Evolutionary conservation across 345 rosid species (phyloP).

Genomic region (Arabis hirsuta): DNA sequence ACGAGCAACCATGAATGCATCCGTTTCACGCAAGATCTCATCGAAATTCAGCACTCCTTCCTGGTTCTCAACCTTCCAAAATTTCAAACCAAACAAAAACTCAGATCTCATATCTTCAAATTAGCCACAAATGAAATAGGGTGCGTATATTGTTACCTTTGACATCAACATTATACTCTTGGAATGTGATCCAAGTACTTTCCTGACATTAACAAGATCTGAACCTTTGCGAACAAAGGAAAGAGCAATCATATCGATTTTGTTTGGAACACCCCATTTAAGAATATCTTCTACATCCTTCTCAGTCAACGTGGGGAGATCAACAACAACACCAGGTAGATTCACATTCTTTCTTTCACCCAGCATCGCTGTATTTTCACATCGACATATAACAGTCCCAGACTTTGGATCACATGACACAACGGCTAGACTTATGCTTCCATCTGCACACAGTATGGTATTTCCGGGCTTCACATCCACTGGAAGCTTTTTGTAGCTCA

Average conservation of each 20-base stretch:
- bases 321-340: slow-evolving; percentile 35
- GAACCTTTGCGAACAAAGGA: slow-evolving; percentile 33
- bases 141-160: slow-evolving; percentile 4
- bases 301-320: slow-evolving; percentile 30
- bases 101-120: neutral
- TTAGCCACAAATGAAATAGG: neutral
- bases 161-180: slow-evolving; percentile 29
- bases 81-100: neutral
- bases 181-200: slow-evolving; percentile 29
- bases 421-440: slow-evolving; percentile 29
- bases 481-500: slow-evolving; percentile 35
- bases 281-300: slow-evolving; percentile 30
- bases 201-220: slow-evolving; percentile 33
- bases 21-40: slow-evolving; percentile 28
- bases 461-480: slow-evolving; percentile 32
- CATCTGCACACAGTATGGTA: slow-evolving; percentile 32
- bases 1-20: slow-evolving; percentile 35
- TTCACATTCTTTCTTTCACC: slow-evolving; percentile 35
- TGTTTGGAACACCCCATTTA: slow-evolving; percentile 34
- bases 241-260: slow-evolving; percentile 30
- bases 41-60: slow-evolving; percentile 33
- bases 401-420: slow-evolving; percentile 13
- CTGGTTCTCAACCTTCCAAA: slow-evolving; percentile 33
- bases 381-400: slow-evolving; percentile 25
- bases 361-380: slow-evolving; percentile 32